phyloP scores from a whole-genome alignment of 2,329 filamentous ascomycete genomes.

The Penicillium sp. region DNA sequence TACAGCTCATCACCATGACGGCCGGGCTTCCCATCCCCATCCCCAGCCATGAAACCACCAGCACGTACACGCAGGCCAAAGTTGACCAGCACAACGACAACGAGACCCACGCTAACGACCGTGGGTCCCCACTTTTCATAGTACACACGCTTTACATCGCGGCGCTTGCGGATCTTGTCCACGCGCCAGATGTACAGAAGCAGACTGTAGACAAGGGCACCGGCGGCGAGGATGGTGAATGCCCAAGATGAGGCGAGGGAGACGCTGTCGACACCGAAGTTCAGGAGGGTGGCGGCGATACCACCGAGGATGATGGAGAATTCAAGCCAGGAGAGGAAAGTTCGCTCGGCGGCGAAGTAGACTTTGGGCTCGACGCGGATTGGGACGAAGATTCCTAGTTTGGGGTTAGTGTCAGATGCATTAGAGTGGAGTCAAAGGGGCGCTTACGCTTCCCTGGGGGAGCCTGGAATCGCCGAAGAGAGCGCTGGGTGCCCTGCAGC shows the following conservation, averaged over 20 bases:
- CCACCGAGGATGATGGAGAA: constrained; percentile 92
- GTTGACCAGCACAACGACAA: constrained; percentile 73
- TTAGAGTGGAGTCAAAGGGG: constrained; percentile 19
- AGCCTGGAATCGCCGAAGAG: constrained; percentile 56
- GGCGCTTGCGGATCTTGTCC: constrained; percentile 75
- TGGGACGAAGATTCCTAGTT: constrained; percentile 83
- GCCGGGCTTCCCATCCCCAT: constrained; percentile 10
- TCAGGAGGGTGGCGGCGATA: constrained; percentile 78
- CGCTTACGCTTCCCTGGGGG: constrained; percentile 55
- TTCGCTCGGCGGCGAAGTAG: constrained; percentile 92
- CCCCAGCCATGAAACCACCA: constrained; percentile 27
- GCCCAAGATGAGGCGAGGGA: constrained; percentile 69
- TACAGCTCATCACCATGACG: constrained; percentile 19
- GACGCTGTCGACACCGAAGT: constrained; percentile 65
- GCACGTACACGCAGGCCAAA: constrained; percentile 74
- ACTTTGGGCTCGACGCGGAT: constrained; percentile 97
- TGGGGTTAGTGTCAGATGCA: constrained; percentile 7
- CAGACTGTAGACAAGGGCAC: constrained; percentile 79
- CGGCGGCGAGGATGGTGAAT: constrained; percentile 78
- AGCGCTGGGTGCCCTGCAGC: constrained; percentile 42
- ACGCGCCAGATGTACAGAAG: constrained; percentile 86
- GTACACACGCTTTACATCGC: constrained; percentile 71
- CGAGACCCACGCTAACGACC: constrained; percentile 68
- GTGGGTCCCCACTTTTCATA: constrained; percentile 88
- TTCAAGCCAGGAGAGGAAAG: constrained; percentile 95